phyloP scores from a whole-genome alignment of 2,329 filamentous ascomycete species.

The Pestalotiopsis sp. region DNA sequence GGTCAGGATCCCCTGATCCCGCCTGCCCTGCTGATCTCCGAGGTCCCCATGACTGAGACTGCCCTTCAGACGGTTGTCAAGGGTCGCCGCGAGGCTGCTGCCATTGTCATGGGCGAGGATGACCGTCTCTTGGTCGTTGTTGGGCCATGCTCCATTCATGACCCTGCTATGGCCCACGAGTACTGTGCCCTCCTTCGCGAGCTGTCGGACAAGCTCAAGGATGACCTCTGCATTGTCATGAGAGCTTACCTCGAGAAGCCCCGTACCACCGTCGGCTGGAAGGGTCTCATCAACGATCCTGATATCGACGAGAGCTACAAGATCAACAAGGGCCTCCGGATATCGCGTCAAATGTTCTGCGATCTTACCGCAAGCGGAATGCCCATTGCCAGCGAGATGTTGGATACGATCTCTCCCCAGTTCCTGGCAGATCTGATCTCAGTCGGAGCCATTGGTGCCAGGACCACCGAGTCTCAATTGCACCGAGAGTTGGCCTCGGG shows the following conservation, averaged over 20 bases:
- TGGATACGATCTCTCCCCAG: slow-evolving; percentile 97
- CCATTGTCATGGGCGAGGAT: slow-evolving; percentile 76
- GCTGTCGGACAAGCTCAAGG: slow-evolving; percentile 76
- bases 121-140: slow-evolving; percentile 93
- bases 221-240: slow-evolving; percentile 93
- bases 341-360: slow-evolving; percentile 90
- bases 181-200: slow-evolving; percentile 81
- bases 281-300: slow-evolving; percentile 98
- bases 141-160: slow-evolving; percentile 96
- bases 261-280: slow-evolving; percentile 97
- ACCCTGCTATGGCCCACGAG: slow-evolving; percentile 83
- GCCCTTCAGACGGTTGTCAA: slow-evolving; percentile 71
- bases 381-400: slow-evolving; percentile 97
- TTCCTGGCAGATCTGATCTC: slow-evolving; percentile 96
- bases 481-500: slow-evolving; percentile 95
- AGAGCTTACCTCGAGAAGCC: slow-evolving; percentile 99
- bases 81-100: slow-evolving; percentile 68
- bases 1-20: slow-evolving; percentile 93
- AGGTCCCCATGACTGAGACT: slow-evolving; percentile 71
- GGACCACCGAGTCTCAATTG: slow-evolving; percentile 94
- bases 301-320: slow-evolving; percentile 97
- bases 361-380: slow-evolving; percentile 86
- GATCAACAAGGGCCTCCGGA: slow-evolving; percentile 96
- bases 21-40: slow-evolving; percentile 81
- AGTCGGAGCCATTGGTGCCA: slow-evolving; percentile 90